These are phyloP conservation scores for Colletotrichum shisoi DNA, from an alignment of 2,329 filamentous ascomycete species.

Conservation along the genomic window DNA sequence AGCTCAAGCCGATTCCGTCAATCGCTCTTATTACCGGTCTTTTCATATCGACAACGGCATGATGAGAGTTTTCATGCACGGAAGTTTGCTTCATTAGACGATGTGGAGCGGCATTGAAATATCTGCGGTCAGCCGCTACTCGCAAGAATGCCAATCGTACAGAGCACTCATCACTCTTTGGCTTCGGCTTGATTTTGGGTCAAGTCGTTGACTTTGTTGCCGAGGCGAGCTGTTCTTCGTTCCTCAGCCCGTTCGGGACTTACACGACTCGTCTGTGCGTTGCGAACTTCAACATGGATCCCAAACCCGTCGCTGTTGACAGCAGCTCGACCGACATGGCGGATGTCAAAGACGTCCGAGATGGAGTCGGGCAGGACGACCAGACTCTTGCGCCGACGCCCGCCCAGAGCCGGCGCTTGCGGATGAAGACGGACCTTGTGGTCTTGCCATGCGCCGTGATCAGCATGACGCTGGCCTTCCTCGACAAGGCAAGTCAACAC, in stretches of 20 bases:
- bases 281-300: conserved; percentile 11
- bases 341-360: conserved; percentile 10
- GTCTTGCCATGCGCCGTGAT: conserved; percentile 38
- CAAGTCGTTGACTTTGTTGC: not conserved
- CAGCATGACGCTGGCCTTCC: conserved; percentile 41
- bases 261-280: not conserved
- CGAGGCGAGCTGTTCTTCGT: not conserved
- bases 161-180: not conserved
- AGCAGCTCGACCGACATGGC: not conserved
- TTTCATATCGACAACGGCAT: conserved; percentile 27
- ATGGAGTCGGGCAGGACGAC: conserved; percentile 4
- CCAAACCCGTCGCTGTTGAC: conserved; percentile 7
- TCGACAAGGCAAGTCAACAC: conserved; percentile 34
- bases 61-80: not conserved
- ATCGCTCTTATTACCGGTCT: conserved; percentile 7
- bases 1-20: conserved; percentile 31
- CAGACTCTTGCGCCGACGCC: conserved; percentile 18
- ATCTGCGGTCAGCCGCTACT: conserved; percentile 9
- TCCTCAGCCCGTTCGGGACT: not conserved
- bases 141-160: not conserved
- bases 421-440: conserved; percentile 40
- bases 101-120: conserved; percentile 21
- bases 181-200: not conserved
- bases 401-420: conserved; percentile 33
- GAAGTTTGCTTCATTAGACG: not conserved